Percentiles rank a stretch among this genome's conserved stretches.
These are phyloP conservation scores for Scytalidium lignicola DNA, from an alignment of 2,329 filamentous ascomycete genomes.

Conservation along the genomic window DNA sequence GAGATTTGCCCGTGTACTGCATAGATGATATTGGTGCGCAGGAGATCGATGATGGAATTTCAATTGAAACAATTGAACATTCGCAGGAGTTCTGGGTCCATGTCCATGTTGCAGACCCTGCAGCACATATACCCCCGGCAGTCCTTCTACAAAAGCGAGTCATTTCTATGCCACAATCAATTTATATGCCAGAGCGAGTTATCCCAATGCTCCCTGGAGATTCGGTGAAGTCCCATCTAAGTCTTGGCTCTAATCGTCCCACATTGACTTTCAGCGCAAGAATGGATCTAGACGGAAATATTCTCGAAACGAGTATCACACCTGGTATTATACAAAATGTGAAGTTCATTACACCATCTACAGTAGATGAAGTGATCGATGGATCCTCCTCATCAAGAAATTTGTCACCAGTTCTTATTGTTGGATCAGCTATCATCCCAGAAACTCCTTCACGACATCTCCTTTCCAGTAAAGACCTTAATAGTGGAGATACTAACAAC, in stretches of 20 bases:
- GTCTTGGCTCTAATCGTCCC: constrained; percentile 45
- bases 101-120: constrained; percentile 73
- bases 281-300: constrained; percentile 45
- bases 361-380: constrained; percentile 35
- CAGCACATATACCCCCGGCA: constrained; percentile 59
- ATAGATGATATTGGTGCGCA: constrained; percentile 63
- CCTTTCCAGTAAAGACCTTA: constrained; percentile 35
- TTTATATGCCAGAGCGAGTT: constrained; percentile 54
- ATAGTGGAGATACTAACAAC: constrained; percentile 37
- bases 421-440: constrained; percentile 8
- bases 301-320: constrained; percentile 50
- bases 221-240: constrained; percentile 46
- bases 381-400: neutral
- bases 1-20: constrained; percentile 58
- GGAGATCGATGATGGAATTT: constrained; percentile 77
- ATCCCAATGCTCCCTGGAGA: constrained; percentile 53
- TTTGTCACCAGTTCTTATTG: constrained; percentile 2
- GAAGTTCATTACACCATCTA: constrained; percentile 50
- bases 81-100: constrained; percentile 66
- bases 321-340: constrained; percentile 50
- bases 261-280: constrained; percentile 59
- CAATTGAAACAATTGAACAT: constrained; percentile 53
- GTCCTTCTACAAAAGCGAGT: constrained; percentile 56
- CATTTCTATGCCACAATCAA: constrained; percentile 52
- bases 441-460: constrained; percentile 37